Evolutionary conservation across 306 rosid genomes (phyloP).

Genomic region (Castanopsis chinensis): DNA sequence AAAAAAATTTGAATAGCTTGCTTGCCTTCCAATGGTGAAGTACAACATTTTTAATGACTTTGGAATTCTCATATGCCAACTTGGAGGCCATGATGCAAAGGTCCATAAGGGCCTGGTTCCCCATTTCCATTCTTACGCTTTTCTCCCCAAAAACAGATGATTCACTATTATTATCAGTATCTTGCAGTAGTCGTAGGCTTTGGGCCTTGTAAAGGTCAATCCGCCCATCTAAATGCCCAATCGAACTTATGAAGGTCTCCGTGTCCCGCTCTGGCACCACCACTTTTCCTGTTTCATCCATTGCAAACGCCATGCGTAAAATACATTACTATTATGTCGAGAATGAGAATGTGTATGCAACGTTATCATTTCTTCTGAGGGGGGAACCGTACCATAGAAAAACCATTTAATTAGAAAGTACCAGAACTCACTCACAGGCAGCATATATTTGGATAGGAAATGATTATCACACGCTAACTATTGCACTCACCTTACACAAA

Average conservation of each 20-base stretch:
- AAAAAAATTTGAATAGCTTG: neutral
- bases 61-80: conserved; percentile 70
- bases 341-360: neutral
- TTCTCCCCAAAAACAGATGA: conserved; percentile 18
- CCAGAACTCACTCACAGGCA: neutral
- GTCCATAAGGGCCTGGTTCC: conserved; percentile 53
- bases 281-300: conserved; percentile 46
- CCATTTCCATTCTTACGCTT: conserved; percentile 24
- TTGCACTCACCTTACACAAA: too few species aligned
- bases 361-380: neutral
- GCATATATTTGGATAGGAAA: too few species aligned
- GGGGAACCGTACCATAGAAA: too few species aligned
- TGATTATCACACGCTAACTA: too few species aligned
- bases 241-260: conserved; percentile 57
- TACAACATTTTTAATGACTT: conserved; percentile 40
- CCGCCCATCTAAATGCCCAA: conserved; percentile 65
- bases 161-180: neutral
- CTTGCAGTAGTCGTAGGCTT: conserved; percentile 8
- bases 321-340: neutral
- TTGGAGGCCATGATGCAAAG: conserved; percentile 78
- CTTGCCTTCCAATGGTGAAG: conserved; percentile 69
- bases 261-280: conserved; percentile 59
- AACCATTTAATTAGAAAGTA: neutral
- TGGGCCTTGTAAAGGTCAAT: conserved; percentile 36
- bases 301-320: neutral